Evolutionary conservation across 2,329 filamentous ascomycete genomes (phyloP), one percentile per base, ranked within the genome.

Genomic region (Microsporum canis): DNA sequence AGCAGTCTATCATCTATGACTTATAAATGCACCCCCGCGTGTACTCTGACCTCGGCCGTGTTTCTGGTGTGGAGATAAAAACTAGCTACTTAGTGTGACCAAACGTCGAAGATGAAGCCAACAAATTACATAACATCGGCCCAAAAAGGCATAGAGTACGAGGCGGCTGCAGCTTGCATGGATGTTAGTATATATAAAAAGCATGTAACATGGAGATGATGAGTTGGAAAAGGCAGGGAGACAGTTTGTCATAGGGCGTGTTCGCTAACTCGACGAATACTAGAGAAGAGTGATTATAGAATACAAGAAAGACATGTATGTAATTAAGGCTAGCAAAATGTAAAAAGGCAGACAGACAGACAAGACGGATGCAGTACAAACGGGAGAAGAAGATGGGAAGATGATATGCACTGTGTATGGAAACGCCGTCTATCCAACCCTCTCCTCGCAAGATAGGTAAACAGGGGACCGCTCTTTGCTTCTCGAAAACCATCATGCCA

Each of bases 81-180:
- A 23, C 17, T 23, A 23, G 17, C 17, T 23, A 23, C 17, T 23
- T 23, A 23, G 17, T 23, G 17, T 23, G 17, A 23, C 17, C 17
- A 23, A 23, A 23, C 17, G 17, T 23, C 17, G 17, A n/a, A 43
- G 39, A 17, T 23, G 39, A n/a, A 5, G 39, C 31, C 33, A 23
- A 23, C 17, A 23, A 23, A n/a, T 55, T 55, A 55, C 51, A 36
- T 55, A 55, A 55, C 31, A 36, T 8, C 51, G 29, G 51, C 51
- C 51, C 14, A 29, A 55, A 55, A 31, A 55, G 51, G 51, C 51
- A 34, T 34, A 55, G 51, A 55, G 51, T 55, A 55, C 51, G 51
- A 36, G 17, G 33, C 2, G 17, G 17, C 17, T 23, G 17, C 14
- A n/a, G 39, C 39, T 43, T 43, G 39, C 39, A n/a, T 23, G 17